Base-by-base conservation (phyloP, 805 yeast species). In the Candida ipomoeae region DNA sequence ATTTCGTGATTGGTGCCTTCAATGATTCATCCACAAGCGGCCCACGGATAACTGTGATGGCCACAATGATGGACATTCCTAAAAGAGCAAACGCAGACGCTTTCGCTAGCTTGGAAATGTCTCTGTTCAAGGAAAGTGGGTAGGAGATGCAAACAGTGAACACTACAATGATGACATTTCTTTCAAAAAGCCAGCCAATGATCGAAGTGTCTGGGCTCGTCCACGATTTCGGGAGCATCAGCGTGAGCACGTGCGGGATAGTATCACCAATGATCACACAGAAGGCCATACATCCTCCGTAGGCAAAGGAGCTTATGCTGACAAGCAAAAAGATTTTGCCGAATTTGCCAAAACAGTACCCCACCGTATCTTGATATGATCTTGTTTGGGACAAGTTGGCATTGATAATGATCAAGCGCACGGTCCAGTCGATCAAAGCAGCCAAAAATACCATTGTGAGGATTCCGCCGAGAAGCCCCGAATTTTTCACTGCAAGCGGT, bases 211-310 rank as follows among this genome's bases (percentile, higher is more conserved):
- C 66, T 6, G 61, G 34, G 8, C 48, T 56, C 10, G 74, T 67
- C 3, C 75, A 59, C 15, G 74, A 65, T 14, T 58, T 53, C 0
- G 87, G 84, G 51, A 89, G 77, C 33, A 89, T 63, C 3, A 89
- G 80, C 49, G 82, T 71, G 44, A 92, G 65, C 3, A 91, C 96
- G 65, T 89, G 96, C 0, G 98, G 97, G 34, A 92, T 83, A 0
- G 97, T 87, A 62, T 91, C 98, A 18, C 98, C 98, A 32, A 91
- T 89, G 56, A 91, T 92, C 47, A 91, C 91, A 53, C 96, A 87
- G 67, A 89, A 92, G 2, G 97, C 97, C 75, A 89, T 83, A 53
- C 89, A 82, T 0, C 98, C 98, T 23, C 98, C 97, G 61, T 89
- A 84, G 1, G 98, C 97, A 74, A 91, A 91, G 4, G 88, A 71